Base-by-base conservation (phyloP, 805 yeast genomes). In the Zygotorulaspora danielsina region DNA sequence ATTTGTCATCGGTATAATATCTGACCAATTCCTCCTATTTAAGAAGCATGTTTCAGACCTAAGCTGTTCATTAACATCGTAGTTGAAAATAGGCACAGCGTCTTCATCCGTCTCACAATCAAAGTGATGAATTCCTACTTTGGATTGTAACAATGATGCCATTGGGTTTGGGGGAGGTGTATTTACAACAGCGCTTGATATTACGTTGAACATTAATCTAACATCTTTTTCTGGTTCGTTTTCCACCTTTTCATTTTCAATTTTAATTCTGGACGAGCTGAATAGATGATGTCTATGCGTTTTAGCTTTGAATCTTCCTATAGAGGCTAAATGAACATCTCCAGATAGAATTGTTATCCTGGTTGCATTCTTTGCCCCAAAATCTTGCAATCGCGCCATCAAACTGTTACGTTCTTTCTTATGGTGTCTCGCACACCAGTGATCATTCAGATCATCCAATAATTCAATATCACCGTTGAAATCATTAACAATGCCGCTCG, bases 351-450 rank as follows among this genome's bases (percentile, higher is more conserved):
- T 82, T 6, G 97, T 87, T 42, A 93, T 63, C 50, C 98, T 72
- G 3, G 83, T 77, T 3, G 81, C 81, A 47, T 72, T 59, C 20
- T 64, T 51, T 21, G 83, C 72, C 3, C 90, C 87, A 53, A 88
- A 78, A 31, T 74, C 74, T 46, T 80, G 78, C 32, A 90, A 66
- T 45, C 68, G 67, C 27, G 69, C 71, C 46, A 89, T 65, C 27
- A 90, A 69, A 49, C 59, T 57, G 61, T 90, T 90, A 45, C 98
- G 75, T 64, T 90, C 98, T 34, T 64, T 63, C 60, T 90, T 93
- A 65, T 90, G 98, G 59, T 81, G 75, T 43, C 72, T 72, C 3
- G 96, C 81, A 61, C 97, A 88, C 98, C 98, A 90, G 65, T 90
- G 97, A 59, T 90, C 98, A 56, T 88, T 81, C 62, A 93, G 70